Base-by-base conservation (phyloP, 1,284 basidiomycete species). In the Cryptococcus jaspeensis region DNA sequence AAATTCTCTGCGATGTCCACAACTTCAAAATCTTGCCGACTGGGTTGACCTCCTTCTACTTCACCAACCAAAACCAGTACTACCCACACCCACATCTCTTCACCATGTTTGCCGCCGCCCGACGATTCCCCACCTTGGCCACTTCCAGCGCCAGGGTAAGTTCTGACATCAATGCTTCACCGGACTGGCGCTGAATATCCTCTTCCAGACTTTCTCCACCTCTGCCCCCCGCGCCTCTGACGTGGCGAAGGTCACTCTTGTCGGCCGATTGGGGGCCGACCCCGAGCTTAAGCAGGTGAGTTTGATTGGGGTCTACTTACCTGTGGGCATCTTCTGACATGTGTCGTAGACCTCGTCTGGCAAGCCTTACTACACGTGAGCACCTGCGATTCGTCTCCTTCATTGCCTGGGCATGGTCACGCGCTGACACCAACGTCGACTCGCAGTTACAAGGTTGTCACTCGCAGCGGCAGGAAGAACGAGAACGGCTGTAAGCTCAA, bases 241-340 rank as follows among this genome's bases (percentile, higher is more conserved):
- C 55, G 42, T 75, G 6, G 53, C 72, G 1, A 66, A 66, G 20
- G 65, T 75, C 38, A 70, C 65, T 6, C 61, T 75, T 25, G 61
- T 75, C 39, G 74, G 74, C 25, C 65, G 74, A 35, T 58, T 75
- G 6, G 74, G 74, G 32, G 55, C 65, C 40, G 74, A 75, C 58
- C 74, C 74, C 9, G 51, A 70, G 5, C 44, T 63, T 32, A 60
- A 67, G 23, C 59, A 62, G 55, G 67, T 74, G 51, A 42, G 63
- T 32, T 20, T 18, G 25, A 15, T 48, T n/a, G 32, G 22, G 9
- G 22, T 1, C 32, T 42, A 15, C 20, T 25, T 32, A 4, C 36
- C n/a, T n/a, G n/a, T n/a, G 22, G n/a, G 3, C 13, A 25, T 28
- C n/a, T 11, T 46, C 38, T 40, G 39, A 23, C 8, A 2, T 47